Conservation (phyloP, 768 basidiomycete genomes). For the Podaxis sp. region DNA sequence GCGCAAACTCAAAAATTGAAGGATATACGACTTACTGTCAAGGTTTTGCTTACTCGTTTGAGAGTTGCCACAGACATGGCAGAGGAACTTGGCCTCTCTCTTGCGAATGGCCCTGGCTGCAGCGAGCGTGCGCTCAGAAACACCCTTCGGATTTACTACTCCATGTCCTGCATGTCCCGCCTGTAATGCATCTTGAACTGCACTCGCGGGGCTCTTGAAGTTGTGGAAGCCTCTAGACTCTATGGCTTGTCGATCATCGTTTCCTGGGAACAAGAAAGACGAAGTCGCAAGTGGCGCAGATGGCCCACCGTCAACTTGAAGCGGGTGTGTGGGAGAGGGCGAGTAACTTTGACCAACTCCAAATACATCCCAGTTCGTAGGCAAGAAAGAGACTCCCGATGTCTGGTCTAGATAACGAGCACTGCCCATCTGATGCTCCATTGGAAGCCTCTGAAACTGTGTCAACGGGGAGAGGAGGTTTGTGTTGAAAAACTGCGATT, state of each 20-base stretch:
- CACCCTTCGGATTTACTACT: constrained; percentile 5
- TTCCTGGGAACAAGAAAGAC: neutral
- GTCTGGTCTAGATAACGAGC: neutral
- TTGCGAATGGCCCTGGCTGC: constrained; percentile 8
- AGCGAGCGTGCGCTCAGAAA: constrained; percentile 3
- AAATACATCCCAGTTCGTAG: neutral
- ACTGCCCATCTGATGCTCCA: neutral
- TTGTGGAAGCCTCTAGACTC: neutral
- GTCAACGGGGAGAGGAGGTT: neutral
- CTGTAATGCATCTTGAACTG: neutral
- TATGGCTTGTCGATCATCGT: neutral
- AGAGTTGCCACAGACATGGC: neutral
- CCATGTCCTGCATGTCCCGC: neutral
- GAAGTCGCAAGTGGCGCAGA: neutral
- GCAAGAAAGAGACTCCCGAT: neutral
- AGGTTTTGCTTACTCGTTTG: constrained; percentile 12
- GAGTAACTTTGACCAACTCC: neutral
- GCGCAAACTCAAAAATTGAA: neutral
- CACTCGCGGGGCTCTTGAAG: neutral
- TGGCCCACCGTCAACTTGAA: neutral
- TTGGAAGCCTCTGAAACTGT: neutral
- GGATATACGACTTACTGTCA: neutral
- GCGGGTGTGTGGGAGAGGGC: neutral
- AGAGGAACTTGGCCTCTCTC: constrained; percentile 4
- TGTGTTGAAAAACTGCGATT: neutral